Evolutionary conservation across 106 monocot species (phyloP).

Genomic region (Cymbidium sinense): DNA sequence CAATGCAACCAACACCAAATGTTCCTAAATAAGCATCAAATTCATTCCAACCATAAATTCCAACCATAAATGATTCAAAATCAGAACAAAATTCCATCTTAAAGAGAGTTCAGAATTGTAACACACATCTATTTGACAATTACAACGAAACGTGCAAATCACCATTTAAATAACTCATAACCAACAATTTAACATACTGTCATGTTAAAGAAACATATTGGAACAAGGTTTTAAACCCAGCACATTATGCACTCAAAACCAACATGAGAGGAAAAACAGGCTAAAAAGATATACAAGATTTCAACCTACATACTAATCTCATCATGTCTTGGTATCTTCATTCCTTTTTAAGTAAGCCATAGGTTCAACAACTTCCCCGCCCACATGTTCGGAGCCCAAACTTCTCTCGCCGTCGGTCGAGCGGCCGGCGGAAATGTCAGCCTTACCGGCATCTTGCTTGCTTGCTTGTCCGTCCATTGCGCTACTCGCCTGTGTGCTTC

Average conservation of each 20-base stretch:
- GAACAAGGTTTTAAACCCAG: not conserved
- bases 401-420: conserved; percentile 30
- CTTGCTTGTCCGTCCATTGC: conserved; percentile 18
- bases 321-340: conserved; percentile 21
- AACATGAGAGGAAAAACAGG: not conserved
- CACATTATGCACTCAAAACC: not conserved
- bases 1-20: no score
- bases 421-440: not conserved
- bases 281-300: not conserved
- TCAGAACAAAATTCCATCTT: no score
- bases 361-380: conserved; percentile 22
- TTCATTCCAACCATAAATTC: no score
- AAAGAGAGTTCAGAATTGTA: no score
- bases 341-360: conserved; percentile 10
- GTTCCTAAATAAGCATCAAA: no score
- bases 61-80: no score
- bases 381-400: conserved; percentile 23
- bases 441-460: conserved; percentile 22
- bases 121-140: no score
- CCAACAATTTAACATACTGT: not conserved
- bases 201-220: not conserved
- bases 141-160: not conserved
- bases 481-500: conserved; percentile 6
- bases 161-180: not conserved
- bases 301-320: not conserved